Evolutionary conservation across 2,329 filamentous ascomycete genomes (phyloP), one percentile per base, ranked within the genome.

Genomic region (Plectosphaerella sp.): DNA sequence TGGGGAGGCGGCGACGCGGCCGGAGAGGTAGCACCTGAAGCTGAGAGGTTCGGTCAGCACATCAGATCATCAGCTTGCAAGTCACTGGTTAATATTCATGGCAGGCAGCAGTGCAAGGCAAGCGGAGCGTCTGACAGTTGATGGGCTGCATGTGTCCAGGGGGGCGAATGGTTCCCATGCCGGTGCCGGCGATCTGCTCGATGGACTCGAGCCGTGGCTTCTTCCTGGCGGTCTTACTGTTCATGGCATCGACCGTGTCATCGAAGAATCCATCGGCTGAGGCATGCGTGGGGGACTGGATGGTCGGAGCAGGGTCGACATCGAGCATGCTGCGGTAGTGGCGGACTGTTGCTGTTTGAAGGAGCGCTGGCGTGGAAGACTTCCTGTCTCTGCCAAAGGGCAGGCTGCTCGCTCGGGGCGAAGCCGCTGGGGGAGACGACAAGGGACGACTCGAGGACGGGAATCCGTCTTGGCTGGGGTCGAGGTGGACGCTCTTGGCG

Each of bases 281-380:
- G 56, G 78, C 68, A 35, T 72, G 71, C 49, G 69, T 70, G 56
- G 71, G 64, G 5, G 72, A 67, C 8, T 65, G 69, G 22, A 80
- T 66, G 53, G 58, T 75, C 12, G 77, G 76, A 2, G 74, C 71
- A 25, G 72, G 70, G 45, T 78, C 77, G 16, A 82, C 67, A 45
- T 78, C 73, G 18, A 82, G 68, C 79, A 83, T 78, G 63, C 78
- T 83, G 54, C 75, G 72, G 57, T 74, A 79, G 43, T 69, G 68
- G 7, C 57, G 67, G 36, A 62, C 52, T 5, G 58, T 60, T 18
- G 58, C 52, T 2, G 56, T 43, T 36, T 49, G 50, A 9, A 58
- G 48, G 3, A 57, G 33, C 11, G 45, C 16, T 18, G 54, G 52
- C 16, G 49, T 48, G 12, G 49, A 42, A 7, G 45, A 33, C 14